Evolutionary conservation across 2,329 filamentous ascomycete species (phyloP), one percentile per base, ranked within the genome.

Genomic region (Calycina marina): DNA sequence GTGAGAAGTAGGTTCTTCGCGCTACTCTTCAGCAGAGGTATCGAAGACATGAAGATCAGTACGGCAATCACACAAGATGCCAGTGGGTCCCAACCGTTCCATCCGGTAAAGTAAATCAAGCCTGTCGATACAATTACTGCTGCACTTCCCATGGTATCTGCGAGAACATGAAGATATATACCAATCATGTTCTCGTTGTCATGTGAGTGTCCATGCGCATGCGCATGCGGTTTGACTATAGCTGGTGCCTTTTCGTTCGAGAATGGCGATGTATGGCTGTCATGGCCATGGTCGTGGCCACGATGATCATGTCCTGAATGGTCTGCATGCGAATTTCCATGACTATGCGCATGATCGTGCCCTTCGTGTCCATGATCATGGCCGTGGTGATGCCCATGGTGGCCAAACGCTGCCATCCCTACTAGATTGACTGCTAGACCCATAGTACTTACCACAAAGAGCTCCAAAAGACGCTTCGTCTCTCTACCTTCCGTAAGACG

Each of bases 111-210:
- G 50, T 92, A 78, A 0, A 92, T 93, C 14, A 96, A 63, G 1
- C 83, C 61, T 0, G 90, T 98, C 5, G 85, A 94, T 18, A 85
- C 72, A 40, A 98, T 93, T 29, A 98, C 90, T 1, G 90, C 90
- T 1, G 86, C 80, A 34, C 86, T 94, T 15, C 90, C 90, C 17
- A 96, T 73, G 0, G 90, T 93, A 53, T 98, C 90, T 4, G 90
- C 90, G 16, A 96, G 66, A 31, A 98, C 82, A 50, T 98, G 90
- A 13, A 98, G 63, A 56, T 93, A 98, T 43, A 98, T 96, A 9
- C 90, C 90, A 46, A 90, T 72, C 86, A 98, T 94, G 52, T 98
- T 98, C 48, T 98, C 90, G 54, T 93, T 93, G 40, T 84, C 79
- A 48, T 86, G 79, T n/a, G 60, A 58, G 44, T 73, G 65, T 8